Evolutionary conservation across 2,329 filamentous ascomycete species (phyloP).

Genomic region (Calonectria pteridis): DNA sequence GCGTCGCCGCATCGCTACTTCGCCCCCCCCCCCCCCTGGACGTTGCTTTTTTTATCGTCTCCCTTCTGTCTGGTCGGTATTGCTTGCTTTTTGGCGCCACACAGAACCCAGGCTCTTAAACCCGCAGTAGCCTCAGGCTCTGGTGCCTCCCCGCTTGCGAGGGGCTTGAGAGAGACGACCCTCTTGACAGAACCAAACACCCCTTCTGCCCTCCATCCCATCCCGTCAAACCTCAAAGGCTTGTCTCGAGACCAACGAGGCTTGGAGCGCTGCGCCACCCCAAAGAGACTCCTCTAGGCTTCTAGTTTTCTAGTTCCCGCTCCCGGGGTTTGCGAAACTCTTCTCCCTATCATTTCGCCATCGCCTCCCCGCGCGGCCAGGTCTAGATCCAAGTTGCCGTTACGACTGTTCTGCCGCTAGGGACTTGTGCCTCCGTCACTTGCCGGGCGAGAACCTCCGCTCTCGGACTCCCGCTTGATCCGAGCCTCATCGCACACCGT

Average conservation of each 20-base stretch:
- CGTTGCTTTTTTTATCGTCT: background rate
- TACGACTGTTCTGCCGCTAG: slow-evolving; percentile 4
- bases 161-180: background rate
- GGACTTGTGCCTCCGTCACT: slow-evolving; percentile 6
- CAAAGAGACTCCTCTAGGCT: background rate
- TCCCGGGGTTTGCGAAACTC: background rate
- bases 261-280: background rate
- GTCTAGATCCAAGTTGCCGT: background rate
- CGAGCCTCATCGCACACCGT: slow-evolving; percentile 20
- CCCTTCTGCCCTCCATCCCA: background rate
- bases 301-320: background rate
- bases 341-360: background rate
- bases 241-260: slow-evolving; percentile 5
- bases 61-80: background rate
- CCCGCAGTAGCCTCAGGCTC: background rate
- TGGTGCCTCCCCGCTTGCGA: background rate
- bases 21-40: background rate
- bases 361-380: background rate
- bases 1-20: background rate
- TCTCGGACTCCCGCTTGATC: slow-evolving; percentile 28
- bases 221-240: background rate
- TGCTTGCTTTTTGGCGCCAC: background rate
- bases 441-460: slow-evolving; percentile 25
- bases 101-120: background rate
- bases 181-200: background rate